Conservation (phyloP, 768 basidiomycete species). For the Lactarius psammicola region DNA sequence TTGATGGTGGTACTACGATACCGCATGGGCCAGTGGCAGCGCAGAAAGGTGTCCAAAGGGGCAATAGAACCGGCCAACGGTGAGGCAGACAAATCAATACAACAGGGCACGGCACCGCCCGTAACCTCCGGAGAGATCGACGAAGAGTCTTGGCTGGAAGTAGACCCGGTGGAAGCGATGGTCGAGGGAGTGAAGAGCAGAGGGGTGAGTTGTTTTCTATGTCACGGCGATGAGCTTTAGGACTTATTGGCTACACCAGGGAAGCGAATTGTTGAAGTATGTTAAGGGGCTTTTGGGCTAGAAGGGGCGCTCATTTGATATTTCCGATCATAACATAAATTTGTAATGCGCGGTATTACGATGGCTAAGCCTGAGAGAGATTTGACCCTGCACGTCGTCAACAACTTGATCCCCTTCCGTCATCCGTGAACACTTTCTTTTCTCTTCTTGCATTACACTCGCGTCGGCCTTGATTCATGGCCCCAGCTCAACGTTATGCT, state of each 20-base stretch:
- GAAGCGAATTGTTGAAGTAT: constrained; percentile 34
- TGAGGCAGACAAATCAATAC: constrained; percentile 9
- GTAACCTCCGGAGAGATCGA: constrained; percentile 37
- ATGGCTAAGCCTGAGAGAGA: not conserved
- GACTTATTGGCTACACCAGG: constrained; percentile 40
- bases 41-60: constrained; percentile 35
- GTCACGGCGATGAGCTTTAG: not conserved
- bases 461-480: constrained; percentile 30
- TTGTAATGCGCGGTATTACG: not conserved
- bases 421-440: too few relatives aligned
- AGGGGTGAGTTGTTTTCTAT: constrained; percentile 47
- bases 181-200: constrained; percentile 70
- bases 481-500: constrained; percentile 51
- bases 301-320: not conserved
- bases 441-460: not conserved
- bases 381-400: not conserved
- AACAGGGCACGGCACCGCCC: constrained; percentile 27
- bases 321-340: not conserved
- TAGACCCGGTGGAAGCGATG: constrained; percentile 65
- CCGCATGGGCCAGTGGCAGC: constrained; percentile 58
- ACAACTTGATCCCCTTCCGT: not conserved
- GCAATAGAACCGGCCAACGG: constrained; percentile 6
- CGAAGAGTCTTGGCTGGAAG: constrained; percentile 33
- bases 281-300: constrained; percentile 27
- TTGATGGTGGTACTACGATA: constrained; percentile 64